Percentiles rank a stretch among this genome's conserved stretches.
Conservation (phyloP, 345 rosid species). For the thale cress (Arabidopsis thaliana) region DNA sequence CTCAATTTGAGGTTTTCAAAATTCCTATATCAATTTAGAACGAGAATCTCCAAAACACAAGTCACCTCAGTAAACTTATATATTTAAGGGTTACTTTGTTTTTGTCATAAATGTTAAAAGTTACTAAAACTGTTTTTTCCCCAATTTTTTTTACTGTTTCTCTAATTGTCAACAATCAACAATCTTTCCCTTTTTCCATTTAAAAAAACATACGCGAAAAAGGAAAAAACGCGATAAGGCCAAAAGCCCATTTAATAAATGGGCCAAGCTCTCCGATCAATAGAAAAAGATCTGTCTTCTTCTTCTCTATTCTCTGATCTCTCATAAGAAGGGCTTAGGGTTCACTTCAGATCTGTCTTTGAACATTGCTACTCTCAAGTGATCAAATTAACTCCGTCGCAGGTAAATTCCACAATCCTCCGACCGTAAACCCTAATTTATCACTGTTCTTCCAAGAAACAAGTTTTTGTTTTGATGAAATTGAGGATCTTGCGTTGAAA, state of each 20-base stretch:
- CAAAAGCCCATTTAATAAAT: neutral
- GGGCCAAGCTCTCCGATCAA: slow-evolving; percentile 5
- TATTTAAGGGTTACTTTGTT: no score
- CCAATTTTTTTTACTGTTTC: no score
- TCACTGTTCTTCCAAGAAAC: neutral
- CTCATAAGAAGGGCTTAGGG: slow-evolving; percentile 4
- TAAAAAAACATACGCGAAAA: neutral
- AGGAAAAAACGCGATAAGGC: neutral
- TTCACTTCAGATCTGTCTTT: slow-evolving; percentile 39
- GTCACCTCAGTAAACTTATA: no score
- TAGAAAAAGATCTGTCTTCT: neutral
- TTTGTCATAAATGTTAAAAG: no score
- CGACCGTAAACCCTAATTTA: slow-evolving; percentile 23
- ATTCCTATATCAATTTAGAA: no score
- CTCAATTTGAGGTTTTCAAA: no score
- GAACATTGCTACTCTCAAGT: neutral
- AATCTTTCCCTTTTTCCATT: no score
- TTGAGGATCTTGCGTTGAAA: slow-evolving; percentile 23
- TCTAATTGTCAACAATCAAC: no score
- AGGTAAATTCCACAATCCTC: slow-evolving; percentile 4
- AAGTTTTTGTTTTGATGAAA: neutral
- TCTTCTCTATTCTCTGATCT: neutral
- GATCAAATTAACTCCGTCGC: slow-evolving; percentile 1
- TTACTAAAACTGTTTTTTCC: neutral
- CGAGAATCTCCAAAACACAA: no score